These are phyloP conservation scores for Tilletia walkeri DNA, from an alignment of 1,284 basidiomycete genomes.

Conservation along the genomic window DNA sequence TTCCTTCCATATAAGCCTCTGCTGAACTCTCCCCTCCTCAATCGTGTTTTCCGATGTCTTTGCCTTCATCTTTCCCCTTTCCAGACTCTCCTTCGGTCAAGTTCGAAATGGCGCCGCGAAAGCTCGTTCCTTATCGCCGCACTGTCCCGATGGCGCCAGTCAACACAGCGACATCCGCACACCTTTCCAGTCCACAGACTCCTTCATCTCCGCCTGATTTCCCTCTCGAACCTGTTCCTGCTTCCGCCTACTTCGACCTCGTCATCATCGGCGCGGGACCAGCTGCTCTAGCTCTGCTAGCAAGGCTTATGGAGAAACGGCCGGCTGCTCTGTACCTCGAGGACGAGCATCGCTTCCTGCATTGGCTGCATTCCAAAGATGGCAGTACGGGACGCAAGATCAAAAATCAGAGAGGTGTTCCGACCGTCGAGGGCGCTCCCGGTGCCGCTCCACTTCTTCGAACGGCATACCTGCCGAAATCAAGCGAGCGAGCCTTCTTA, in stretches of 20 bases:
- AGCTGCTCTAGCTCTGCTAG: conserved; percentile 39
- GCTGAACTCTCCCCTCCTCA: too few relatives aligned
- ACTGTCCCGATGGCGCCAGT: not conserved
- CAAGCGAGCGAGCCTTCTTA: not conserved
- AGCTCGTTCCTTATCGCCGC: not conserved
- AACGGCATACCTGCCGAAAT: not conserved
- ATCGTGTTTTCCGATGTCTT: too few relatives aligned
- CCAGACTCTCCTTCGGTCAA: too few relatives aligned
- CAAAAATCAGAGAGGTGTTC: not conserved
- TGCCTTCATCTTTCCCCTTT: too few relatives aligned
- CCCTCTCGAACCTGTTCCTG: conserved; percentile 7
- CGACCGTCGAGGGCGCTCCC: not conserved
- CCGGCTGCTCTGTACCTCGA: conserved; percentile 51
- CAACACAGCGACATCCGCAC: too few relatives aligned
- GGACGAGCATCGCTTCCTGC: conserved; percentile 48
- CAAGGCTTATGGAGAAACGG: conserved; percentile 42
- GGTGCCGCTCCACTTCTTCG: conserved; percentile 3
- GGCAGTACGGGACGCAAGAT: not conserved
- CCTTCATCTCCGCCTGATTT: not conserved
- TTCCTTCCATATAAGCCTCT: too few relatives aligned
- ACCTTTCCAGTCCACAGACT: too few relatives aligned
- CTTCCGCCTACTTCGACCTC: conserved; percentile 34
- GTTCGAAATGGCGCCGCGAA: not conserved
- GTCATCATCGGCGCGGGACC: conserved; percentile 50
- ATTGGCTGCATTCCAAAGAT: conserved; percentile 33